Evolutionary conservation across 108 stramenopile species (phyloP).

Genomic region (Aurantiochytrium sp.): DNA sequence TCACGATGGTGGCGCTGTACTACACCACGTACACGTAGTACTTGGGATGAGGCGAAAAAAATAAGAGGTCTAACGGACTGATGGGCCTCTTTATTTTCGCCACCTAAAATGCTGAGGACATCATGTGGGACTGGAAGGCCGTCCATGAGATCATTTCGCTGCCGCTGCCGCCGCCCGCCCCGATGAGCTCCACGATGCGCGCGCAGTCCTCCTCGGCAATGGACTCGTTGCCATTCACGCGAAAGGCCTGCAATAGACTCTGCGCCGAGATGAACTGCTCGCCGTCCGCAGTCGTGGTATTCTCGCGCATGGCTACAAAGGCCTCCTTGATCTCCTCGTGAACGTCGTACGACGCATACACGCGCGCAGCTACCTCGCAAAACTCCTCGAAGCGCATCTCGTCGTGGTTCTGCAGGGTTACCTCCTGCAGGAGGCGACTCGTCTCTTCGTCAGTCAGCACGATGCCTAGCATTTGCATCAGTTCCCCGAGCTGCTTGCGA

Average conservation of each 20-base stretch:
- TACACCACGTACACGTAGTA: no score
- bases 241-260: neutral
- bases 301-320: neutral
- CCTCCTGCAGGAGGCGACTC: neutral
- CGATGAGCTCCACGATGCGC: neutral
- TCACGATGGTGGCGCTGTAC: no score
- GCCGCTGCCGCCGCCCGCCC: neutral
- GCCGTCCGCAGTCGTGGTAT: neutral
- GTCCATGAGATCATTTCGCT: neutral
- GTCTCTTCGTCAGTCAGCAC: neutral
- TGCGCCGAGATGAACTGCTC: neutral
- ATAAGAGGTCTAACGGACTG: no score
- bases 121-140: neutral
- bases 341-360: neutral
- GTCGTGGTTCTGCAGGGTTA: neutral
- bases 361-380: neutral
- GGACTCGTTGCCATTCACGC: neutral
- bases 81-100: no score
- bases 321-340: slow-evolving; percentile 9
- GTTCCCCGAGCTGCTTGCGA: neutral
- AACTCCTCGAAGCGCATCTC: slow-evolving; percentile 6
- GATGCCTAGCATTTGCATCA: slow-evolving; percentile 33
- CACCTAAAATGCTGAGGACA: neutral
- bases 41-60: no score
- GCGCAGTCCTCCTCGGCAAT: neutral